These are phyloP conservation scores for Cladosporium sp. DNA, from an alignment of 2,329 filamentous ascomycete genomes.

Conservation along the genomic window DNA sequence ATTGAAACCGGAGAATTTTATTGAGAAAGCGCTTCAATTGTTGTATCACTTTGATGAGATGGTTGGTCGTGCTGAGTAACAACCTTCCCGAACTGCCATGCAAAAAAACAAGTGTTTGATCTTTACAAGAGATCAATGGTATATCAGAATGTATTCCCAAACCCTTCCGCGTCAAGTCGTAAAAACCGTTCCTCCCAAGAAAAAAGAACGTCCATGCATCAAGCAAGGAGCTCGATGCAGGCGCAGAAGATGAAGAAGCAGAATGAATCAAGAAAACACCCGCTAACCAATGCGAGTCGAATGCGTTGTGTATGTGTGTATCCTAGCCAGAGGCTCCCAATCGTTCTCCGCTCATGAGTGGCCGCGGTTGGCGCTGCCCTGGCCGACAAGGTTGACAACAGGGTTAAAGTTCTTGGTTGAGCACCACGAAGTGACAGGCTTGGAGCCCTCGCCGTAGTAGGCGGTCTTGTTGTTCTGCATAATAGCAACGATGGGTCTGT, in stretches of 20 bases:
- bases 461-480: constrained; percentile 34
- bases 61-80: constrained; percentile 1
- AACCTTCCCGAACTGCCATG: neutral
- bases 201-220: neutral
- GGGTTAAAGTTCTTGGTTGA: constrained; percentile 42
- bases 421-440: constrained; percentile 35
- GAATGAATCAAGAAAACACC: neutral
- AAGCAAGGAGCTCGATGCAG: neutral
- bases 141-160: constrained; percentile 17
- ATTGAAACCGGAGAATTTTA: neutral
- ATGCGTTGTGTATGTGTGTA: neutral
- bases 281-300: neutral
- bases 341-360: constrained; percentile 1
- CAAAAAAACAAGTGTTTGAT: neutral
- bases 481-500: constrained; percentile 38
- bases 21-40: neutral
- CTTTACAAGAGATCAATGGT: constrained; percentile 13
- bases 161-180: constrained; percentile 16
- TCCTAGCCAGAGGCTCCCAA: neutral
- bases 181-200: constrained; percentile 7
- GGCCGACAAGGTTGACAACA: constrained; percentile 39
- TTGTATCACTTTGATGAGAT: neutral
- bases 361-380: constrained; percentile 28
- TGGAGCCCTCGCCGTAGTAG: constrained; percentile 31
- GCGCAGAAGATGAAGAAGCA: neutral